Percentiles rank a stretch among this genome's conserved stretches.
phyloP scores from a whole-genome alignment of 331 rosid species.

The Saraca asoca region DNA sequence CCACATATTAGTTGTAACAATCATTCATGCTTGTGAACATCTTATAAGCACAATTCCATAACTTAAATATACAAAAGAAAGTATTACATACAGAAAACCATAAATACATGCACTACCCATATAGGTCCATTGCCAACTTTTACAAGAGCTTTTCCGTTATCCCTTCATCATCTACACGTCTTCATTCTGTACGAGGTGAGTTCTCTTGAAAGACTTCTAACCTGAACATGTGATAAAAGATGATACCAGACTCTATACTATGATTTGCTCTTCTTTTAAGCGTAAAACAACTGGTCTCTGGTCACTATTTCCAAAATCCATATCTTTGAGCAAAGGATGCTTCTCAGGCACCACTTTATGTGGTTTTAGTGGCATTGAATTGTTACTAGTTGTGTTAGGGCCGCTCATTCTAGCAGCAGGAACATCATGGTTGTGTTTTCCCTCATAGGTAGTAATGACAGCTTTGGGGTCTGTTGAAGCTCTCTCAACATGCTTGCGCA shows the following conservation, averaged over 20 bases:
- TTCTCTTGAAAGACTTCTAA: conserved; percentile 35
- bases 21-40: conserved; percentile 40
- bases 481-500: conserved; percentile 97
- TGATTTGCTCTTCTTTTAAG: conserved; percentile 76
- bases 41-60: conserved; percentile 44
- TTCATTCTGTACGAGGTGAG: conserved; percentile 33
- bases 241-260: conserved; percentile 40
- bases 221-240: conserved; percentile 26
- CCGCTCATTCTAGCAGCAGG: conserved; percentile 94
- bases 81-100: conserved; percentile 42
- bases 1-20: conserved; percentile 33
- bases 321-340: conserved; percentile 59
- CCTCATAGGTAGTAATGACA: conserved; percentile 88
- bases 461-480: conserved; percentile 92
- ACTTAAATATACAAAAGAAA: conserved; percentile 41
- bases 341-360: conserved; percentile 50
- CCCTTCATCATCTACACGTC: conserved; percentile 31
- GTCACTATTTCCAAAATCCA: conserved; percentile 56
- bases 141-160: conserved; percentile 24
- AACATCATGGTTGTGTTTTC: conserved; percentile 87
- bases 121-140: conserved; percentile 22
- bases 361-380: conserved; percentile 52
- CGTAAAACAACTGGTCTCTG: conserved; percentile 71
- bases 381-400: conserved; percentile 66
- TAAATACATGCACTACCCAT: conserved; percentile 29